These are phyloP conservation scores for Trichoderma guizhouense DNA, from an alignment of 2,329 filamentous ascomycete species.

Conservation along the genomic window DNA sequence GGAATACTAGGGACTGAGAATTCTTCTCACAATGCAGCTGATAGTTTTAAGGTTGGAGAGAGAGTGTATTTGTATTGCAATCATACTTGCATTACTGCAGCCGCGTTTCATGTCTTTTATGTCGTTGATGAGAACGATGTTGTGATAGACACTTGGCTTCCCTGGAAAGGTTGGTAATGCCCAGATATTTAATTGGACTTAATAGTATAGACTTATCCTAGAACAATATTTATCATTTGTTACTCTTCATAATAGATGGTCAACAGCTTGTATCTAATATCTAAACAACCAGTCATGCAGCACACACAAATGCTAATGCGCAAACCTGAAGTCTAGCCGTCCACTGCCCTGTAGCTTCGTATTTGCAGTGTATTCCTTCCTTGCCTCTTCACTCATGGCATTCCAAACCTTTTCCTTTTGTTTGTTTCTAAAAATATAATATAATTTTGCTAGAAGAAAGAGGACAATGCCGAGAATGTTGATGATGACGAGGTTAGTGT, in stretches of 20 bases:
- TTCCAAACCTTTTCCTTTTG: conserved; percentile 3
- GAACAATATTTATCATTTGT: no score
- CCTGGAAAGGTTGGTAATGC: not conserved
- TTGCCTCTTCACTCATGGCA: not conserved
- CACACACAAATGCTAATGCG: not conserved
- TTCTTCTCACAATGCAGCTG: not conserved
- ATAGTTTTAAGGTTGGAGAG: not conserved
- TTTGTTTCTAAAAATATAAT: not conserved
- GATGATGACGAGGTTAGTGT: not conserved
- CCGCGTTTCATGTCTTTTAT: not conserved
- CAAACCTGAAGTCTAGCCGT: conserved; percentile 4
- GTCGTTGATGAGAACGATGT: not conserved
- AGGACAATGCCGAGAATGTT: conserved; percentile 1
- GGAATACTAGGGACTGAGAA: not conserved
- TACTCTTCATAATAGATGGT: not conserved
- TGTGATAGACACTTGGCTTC: not conserved
- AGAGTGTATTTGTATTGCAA: not conserved
- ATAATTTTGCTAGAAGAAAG: not conserved
- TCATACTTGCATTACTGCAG: not conserved
- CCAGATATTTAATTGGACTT: no score
- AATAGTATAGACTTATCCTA: no score
- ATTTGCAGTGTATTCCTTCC: not conserved
- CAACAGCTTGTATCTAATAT: not conserved
- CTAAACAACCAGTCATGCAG: not conserved
- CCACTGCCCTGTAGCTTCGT: not conserved